Conservation (phyloP, 257 asterid genomes). For the Solanum sitiens region DNA sequence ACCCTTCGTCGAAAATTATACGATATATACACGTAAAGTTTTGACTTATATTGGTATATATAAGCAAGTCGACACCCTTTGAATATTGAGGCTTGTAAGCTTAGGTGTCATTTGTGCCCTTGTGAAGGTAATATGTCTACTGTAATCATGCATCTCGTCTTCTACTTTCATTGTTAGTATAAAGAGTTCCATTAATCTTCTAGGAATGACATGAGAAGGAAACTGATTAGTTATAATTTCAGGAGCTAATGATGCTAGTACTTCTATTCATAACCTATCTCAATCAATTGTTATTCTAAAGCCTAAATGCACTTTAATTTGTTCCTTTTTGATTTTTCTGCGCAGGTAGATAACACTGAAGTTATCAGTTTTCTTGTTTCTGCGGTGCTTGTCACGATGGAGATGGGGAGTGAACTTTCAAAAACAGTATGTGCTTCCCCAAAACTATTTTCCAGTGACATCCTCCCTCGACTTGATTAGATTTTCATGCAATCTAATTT, state of each 20-base stretch:
- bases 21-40: too few species aligned
- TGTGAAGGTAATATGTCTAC: background rate
- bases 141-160: background rate
- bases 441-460: background rate
- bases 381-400: slow-evolving; percentile 18
- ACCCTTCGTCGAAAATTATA: too few species aligned
- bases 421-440: slow-evolving; percentile 15
- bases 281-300: background rate
- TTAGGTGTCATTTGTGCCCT: too few species aligned
- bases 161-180: background rate
- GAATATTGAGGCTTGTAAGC: too few species aligned
- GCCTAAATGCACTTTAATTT: background rate
- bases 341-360: slow-evolving; percentile 13
- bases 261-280: background rate
- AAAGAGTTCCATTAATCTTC: background rate
- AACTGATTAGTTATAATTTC: background rate
- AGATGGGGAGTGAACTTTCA: slow-evolving; percentile 15
- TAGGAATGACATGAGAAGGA: background rate
- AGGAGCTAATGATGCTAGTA: background rate
- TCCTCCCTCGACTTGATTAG: background rate
- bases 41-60: too few species aligned
- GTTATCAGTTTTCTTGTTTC: slow-evolving; percentile 11
- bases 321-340: background rate
- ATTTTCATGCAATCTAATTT: background rate
- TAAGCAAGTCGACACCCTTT: too few species aligned